These are phyloP conservation scores for Paecilomyces formosus DNA, from an alignment of 2,329 filamentous ascomycete genomes.

Conservation along the genomic window DNA sequence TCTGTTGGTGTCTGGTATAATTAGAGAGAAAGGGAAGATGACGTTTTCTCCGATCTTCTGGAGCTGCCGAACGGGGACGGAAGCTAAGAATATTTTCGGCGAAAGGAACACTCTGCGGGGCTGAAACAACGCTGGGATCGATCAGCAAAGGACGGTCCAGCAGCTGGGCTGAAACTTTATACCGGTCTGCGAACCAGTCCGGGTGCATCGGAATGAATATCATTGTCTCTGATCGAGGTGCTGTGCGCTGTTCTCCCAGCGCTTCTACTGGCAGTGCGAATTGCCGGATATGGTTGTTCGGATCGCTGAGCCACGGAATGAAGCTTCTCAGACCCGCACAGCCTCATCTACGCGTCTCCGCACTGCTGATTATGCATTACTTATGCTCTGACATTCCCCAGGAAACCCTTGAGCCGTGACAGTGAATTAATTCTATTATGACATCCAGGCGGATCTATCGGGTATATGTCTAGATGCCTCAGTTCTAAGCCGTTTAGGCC, in stretches of 20 bases:
- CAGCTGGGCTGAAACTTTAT: not conserved
- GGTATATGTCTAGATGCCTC: not conserved
- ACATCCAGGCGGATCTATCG: not conserved
- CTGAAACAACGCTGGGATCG: not conserved
- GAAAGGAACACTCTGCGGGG: not conserved
- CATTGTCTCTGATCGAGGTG: not conserved
- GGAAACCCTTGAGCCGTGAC: not conserved
- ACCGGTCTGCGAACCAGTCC: not conserved
- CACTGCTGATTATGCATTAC: not conserved
- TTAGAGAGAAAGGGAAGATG: not conserved
- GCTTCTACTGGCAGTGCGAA: not conserved
- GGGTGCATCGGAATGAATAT: not conserved
- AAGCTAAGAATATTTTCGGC: not conserved
- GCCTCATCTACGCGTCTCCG: conserved; percentile 1
- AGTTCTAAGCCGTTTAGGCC: not conserved
- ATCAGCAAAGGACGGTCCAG: not conserved
- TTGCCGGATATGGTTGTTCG: not conserved
- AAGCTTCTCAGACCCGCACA: not conserved
- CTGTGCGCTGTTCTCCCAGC: not conserved
- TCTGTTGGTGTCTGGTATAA: not conserved
- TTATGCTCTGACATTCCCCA: not conserved
- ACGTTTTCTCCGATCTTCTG: not conserved
- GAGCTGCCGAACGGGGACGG: not conserved
- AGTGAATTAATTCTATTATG: not conserved
- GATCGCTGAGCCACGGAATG: not conserved